Conservation (phyloP, 192 early-diverging fungal genomes). For the Backusella parvicylindrica region DNA sequence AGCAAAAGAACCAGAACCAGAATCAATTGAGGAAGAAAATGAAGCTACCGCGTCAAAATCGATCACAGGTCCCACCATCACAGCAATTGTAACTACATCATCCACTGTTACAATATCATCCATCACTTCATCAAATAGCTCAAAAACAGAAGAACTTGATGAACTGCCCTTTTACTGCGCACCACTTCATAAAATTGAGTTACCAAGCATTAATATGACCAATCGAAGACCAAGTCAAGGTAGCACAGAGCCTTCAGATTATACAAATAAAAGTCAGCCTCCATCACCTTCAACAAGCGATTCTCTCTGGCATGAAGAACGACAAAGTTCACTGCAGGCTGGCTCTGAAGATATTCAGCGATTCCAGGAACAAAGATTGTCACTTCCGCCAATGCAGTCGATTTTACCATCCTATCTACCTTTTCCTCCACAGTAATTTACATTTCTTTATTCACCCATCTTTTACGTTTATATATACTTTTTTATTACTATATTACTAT, state of each 20-base stretch:
- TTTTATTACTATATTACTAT: not conserved
- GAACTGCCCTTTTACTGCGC: conserved; percentile 19
- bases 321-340: not conserved
- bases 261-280: not conserved
- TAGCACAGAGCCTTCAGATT: not conserved
- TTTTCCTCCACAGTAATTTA: not conserved
- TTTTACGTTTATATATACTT: not conserved
- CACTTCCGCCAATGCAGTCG: conserved; percentile 14
- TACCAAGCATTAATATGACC: not conserved
- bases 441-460: not conserved
- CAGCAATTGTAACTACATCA: not conserved
- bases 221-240: not conserved
- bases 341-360: not conserved
- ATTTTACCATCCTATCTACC: not conserved
- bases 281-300: not conserved
- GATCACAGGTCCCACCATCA: not conserved
- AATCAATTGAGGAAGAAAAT: not conserved
- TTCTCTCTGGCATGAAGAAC: not conserved
- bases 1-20: not conserved
- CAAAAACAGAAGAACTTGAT: not conserved
- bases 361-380: not conserved
- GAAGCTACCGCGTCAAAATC: not conserved
- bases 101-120: not conserved
- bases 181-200: conserved; percentile 17
- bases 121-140: not conserved